phyloP scores from a whole-genome alignment of 352 stramenopile species.

The Globisporangium barbulae region DNA sequence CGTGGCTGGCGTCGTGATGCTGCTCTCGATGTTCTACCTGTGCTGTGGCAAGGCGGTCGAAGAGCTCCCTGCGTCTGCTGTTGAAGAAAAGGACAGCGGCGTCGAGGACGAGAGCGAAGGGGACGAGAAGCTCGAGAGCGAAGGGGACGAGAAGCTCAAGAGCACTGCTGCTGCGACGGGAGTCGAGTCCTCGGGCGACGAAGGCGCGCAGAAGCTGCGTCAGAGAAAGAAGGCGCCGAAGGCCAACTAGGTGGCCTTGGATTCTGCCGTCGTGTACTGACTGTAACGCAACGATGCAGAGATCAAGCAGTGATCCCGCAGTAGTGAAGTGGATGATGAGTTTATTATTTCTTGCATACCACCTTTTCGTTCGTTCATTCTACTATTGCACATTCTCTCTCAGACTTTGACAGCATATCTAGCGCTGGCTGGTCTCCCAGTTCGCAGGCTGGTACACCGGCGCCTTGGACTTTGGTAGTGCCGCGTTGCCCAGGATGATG shows the following conservation, averaged over 20 bases:
- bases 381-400: constrained; percentile 1
- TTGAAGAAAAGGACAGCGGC: constrained; percentile 22
- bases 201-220: constrained; percentile 51
- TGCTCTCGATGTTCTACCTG: constrained; percentile 50
- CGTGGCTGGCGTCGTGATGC: constrained; percentile 36
- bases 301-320: too few species aligned
- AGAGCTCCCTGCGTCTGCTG: constrained; percentile 21
- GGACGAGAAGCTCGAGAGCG: constrained; percentile 22
- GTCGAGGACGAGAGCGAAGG: constrained; percentile 37
- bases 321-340: not conserved
- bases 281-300: not conserved
- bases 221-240: constrained; percentile 81
- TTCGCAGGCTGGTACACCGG: constrained; percentile 69
- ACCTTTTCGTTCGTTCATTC: not conserved
- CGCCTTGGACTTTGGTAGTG: constrained; percentile 68
- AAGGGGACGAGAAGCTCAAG: too few species aligned
- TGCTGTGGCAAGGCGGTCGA: constrained; percentile 50
- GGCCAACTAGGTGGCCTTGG: constrained; percentile 62
- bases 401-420: constrained; percentile 18
- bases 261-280: too few species aligned
- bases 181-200: constrained; percentile 20
- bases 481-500: constrained; percentile 81
- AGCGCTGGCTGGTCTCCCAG: constrained; percentile 76
- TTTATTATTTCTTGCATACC: constrained; percentile 5
- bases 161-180: constrained; percentile 21